phyloP scores from a whole-genome alignment of 768 basidiomycete genomes.

The Russula sp. region DNA sequence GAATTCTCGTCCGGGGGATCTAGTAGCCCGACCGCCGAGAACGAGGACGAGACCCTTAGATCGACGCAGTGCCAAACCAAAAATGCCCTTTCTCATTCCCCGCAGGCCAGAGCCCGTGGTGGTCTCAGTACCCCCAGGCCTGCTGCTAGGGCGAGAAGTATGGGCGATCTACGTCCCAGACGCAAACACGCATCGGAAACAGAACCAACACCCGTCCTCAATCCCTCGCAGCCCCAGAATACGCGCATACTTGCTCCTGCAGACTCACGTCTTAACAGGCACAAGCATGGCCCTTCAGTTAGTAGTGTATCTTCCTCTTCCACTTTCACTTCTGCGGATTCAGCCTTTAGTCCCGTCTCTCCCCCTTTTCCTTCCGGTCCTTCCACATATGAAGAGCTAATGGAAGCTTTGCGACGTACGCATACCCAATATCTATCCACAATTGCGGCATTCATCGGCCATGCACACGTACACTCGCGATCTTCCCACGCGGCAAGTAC shows the following conservation, averaged over 20 bases:
- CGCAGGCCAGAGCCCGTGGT: background rate
- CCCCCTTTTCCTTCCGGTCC: slow-evolving; percentile 67
- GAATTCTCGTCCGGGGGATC: slow-evolving; percentile 5
- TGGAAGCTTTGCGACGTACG: slow-evolving; percentile 71
- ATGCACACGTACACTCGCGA: slow-evolving; percentile 89
- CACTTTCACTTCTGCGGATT: slow-evolving; percentile 59
- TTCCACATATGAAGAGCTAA: slow-evolving; percentile 58
- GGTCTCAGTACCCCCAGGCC: slow-evolving; percentile 27
- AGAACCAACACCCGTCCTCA: slow-evolving; percentile 33
- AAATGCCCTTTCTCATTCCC: slow-evolving; percentile 23
- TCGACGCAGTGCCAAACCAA: slow-evolving; percentile 11
- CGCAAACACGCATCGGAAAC: slow-evolving; percentile 33
- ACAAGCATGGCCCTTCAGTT: slow-evolving; percentile 40
- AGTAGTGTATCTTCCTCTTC: slow-evolving; percentile 73
- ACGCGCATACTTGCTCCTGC: slow-evolving; percentile 12
- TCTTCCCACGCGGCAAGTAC: slow-evolving; percentile 89
- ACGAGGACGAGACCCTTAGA: slow-evolving; percentile 22
- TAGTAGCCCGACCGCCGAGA: slow-evolving; percentile 7
- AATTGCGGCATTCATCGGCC: slow-evolving; percentile 96
- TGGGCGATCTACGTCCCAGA: slow-evolving; percentile 43
- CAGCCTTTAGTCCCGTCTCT: slow-evolving; percentile 39
- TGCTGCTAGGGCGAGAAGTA: slow-evolving; percentile 45
- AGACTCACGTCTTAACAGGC: slow-evolving; percentile 19
- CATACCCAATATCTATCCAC: slow-evolving; percentile 91
- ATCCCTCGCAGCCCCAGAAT: background rate